These are phyloP conservation scores for Cytidiella melzeri DNA, from an alignment of 768 basidiomycete genomes.

Conservation along the genomic window DNA sequence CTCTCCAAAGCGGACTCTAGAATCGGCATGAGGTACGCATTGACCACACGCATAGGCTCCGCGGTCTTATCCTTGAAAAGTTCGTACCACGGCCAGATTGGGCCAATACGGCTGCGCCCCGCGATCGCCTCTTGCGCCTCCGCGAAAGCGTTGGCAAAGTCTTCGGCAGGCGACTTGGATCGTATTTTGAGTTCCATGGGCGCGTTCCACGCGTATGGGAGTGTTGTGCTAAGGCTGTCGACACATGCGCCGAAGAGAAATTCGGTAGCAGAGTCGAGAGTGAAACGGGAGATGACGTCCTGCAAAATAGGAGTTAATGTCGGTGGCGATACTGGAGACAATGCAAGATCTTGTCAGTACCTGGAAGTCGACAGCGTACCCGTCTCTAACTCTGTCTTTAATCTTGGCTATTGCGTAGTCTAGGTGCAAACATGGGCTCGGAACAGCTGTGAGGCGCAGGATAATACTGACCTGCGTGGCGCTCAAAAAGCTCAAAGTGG, in stretches of 20 bases:
- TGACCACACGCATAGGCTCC: conserved; percentile 32
- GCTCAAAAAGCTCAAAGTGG: conserved; percentile 30
- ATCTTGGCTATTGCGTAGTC: conserved; percentile 23
- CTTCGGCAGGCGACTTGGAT: conserved; percentile 3
- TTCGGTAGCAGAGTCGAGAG: conserved; percentile 48
- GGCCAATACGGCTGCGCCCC: conserved; percentile 25
- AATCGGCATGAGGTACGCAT: conserved; percentile 35
- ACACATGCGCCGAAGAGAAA: conserved; percentile 45
- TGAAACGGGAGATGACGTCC: conserved; percentile 42
- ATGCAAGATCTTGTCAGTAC: neutral
- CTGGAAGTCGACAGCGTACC: conserved; percentile 28
- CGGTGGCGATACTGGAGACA: neutral
- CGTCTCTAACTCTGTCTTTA: conserved; percentile 20
- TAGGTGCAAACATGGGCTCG: neutral
- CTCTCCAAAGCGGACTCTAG: conserved; percentile 30
- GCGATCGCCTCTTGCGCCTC: conserved; percentile 27
- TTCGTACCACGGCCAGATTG: conserved; percentile 37
- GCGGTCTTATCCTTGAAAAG: conserved; percentile 26
- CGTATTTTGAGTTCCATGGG: conserved; percentile 1
- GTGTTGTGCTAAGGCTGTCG: conserved; percentile 28
- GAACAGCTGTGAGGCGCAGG: neutral
- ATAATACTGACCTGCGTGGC: conserved; percentile 16
- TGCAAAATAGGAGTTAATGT: conserved; percentile 13
- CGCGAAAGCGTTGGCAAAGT: conserved; percentile 24
- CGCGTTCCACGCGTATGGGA: conserved; percentile 34